Evolutionary conservation across 345 rosid genomes (phyloP).

Genomic region (Eucalyptus pauciflora): DNA sequence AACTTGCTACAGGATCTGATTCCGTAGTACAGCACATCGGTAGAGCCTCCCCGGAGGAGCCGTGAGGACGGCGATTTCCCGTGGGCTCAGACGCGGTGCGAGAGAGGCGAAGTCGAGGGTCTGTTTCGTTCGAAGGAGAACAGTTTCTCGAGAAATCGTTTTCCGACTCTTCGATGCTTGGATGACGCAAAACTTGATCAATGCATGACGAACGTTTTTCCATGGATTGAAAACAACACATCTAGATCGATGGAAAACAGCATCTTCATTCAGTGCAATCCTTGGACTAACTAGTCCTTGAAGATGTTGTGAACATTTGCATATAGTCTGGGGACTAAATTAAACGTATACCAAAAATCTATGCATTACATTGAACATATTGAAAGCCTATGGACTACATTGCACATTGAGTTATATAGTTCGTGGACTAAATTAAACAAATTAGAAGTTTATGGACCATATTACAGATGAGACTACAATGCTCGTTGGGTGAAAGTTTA

Average conservation of each 20-base stretch:
- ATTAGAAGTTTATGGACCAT: no score
- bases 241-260: neutral
- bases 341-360: no score
- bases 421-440: no score
- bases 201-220: accelerated
- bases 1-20: neutral
- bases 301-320: no score
- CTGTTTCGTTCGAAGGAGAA: neutral
- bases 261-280: no score
- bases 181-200: neutral
- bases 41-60: neutral
- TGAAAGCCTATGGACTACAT: no score
- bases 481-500: no score
- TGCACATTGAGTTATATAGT: no score
- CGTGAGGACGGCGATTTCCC: neutral
- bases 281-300: no score
- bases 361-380: no score
- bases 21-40: neutral
- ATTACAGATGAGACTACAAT: accelerated
- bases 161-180: neutral
- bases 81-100: accelerated
- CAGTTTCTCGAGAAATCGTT: neutral
- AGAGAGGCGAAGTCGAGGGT: neutral
- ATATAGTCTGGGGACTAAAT: no score
- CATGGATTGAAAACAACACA: neutral